Base-by-base conservation (phyloP, 1,284 basidiomycete genomes). In the Megacollybia platyphylla region DNA sequence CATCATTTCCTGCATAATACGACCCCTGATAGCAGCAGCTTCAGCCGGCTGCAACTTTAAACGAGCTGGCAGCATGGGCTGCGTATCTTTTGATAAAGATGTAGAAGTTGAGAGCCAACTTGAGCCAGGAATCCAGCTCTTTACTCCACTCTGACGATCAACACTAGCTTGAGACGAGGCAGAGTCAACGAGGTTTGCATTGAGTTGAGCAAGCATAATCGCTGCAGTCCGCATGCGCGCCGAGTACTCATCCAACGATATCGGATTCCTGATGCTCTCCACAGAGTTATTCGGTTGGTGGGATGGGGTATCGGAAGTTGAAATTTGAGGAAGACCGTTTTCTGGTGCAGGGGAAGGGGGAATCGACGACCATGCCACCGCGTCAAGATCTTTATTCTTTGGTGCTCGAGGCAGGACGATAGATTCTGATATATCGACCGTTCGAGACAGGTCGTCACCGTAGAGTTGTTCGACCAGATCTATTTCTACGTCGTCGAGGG, bases 1-100 rank as follows among this genome's bases (percentile, higher is more conserved):
- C 55, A 97, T 73, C 94, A 99, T 99, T 69, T 99, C 94, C 54
- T 87, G 79, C 96, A 99, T 99, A 54, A 99, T 98, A 20, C 92
- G 74, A 52, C 92, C 87, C 10, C 89, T 76, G 51, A 99, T 99
- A 1, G 86, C 86, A 0, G 87, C 73, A 1, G 90, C 91, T 58
- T 96, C 88, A 1, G 79, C 68, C 9, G 79, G 71, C 44, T 86
- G 82, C 7, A 97, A 64, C 34, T 73, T 73, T 64, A 80, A 70
- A 41, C 79, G 42, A 39, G 11, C 42, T 32, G 30, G 42, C n/a
- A 32, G 24, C 10, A 20, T 30, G 10, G 46, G 44, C 3, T 26
- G 31, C 4, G 44, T 30, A 34, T 29, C 30, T 34, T 45, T 42
- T 1, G 44, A 41, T 5, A 44, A 59, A 39, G 54, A 52, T 31